These are phyloP conservation scores for Moesziomyces aphidis DNA, from an alignment of 1,284 basidiomycete species.

Conservation along the genomic window DNA sequence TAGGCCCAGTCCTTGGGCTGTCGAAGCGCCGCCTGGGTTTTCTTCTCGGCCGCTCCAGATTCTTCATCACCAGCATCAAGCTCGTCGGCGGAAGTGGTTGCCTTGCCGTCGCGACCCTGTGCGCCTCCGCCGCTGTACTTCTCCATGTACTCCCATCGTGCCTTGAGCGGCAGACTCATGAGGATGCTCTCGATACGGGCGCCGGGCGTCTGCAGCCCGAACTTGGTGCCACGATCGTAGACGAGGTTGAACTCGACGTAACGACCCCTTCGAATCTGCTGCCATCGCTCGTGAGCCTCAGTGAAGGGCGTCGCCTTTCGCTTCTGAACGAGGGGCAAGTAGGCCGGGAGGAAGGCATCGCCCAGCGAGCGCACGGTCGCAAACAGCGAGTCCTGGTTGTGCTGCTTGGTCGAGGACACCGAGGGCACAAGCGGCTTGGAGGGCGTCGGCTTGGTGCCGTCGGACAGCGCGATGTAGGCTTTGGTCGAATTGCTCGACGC, in stretches of 20 bases:
- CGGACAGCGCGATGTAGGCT: conserved; percentile 53
- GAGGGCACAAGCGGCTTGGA: conserved; percentile 24
- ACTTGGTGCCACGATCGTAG: conserved; percentile 67
- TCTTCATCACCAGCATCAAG: conserved; percentile 10
- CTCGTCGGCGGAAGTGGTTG: conserved; percentile 19
- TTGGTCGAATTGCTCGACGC: conserved; percentile 5
- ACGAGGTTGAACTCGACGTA: conserved; percentile 68
- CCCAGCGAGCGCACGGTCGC: conserved; percentile 59
- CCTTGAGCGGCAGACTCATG: conserved; percentile 65
- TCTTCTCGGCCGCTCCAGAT: conserved; percentile 40
- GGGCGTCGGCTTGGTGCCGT: conserved; percentile 42
- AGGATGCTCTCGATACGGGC: conserved; percentile 67
- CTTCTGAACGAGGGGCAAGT: conserved; percentile 60
- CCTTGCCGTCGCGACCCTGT: conserved; percentile 46
- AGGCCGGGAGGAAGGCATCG: conserved; percentile 65
- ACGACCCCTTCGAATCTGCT: conserved; percentile 60
- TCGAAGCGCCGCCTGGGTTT: conserved; percentile 50
- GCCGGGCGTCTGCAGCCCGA: conserved; percentile 66
- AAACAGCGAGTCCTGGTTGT: conserved; percentile 62
- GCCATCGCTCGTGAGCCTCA: conserved; percentile 57
- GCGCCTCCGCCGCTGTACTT: conserved; percentile 54
- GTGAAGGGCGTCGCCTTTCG: conserved; percentile 54
- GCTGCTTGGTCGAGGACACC: conserved; percentile 43
- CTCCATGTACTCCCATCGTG: conserved; percentile 67
- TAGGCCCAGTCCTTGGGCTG: conserved; percentile 58